Percentiles rank a stretch among this genome's conserved stretches.
Conservation (phyloP, 345 rosid species). For the Trapa bicornis region DNA sequence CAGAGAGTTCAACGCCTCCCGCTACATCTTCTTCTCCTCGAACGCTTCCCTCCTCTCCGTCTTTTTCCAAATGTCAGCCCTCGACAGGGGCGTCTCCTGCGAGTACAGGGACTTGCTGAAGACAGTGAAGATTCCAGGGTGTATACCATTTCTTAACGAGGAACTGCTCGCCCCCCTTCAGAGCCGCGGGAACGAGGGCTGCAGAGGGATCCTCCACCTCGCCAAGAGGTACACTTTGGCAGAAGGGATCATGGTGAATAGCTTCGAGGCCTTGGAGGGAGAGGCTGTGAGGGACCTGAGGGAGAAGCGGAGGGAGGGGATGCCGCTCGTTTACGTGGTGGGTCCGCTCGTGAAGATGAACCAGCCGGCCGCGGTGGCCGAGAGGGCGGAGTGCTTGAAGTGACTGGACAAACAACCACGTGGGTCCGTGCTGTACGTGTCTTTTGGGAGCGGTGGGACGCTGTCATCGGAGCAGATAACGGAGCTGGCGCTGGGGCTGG, state of each 20-base stretch:
- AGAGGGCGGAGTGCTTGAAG: slow-evolving; percentile 31
- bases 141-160: slow-evolving; percentile 33
- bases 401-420: slow-evolving; percentile 77
- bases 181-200: slow-evolving; percentile 49
- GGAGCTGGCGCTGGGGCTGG: slow-evolving; percentile 76
- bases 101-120: slow-evolving; percentile 49
- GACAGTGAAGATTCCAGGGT: slow-evolving; percentile 49
- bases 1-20: slow-evolving; percentile 30
- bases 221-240: slow-evolving; percentile 38
- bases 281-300: slow-evolving; percentile 31
- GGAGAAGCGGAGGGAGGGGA: slow-evolving; percentile 23
- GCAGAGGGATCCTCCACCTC: slow-evolving; percentile 42
- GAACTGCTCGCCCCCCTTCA: slow-evolving; percentile 44
- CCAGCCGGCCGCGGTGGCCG: background rate
- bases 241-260: slow-evolving; percentile 47
- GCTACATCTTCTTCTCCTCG: slow-evolving; percentile 42
- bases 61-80: slow-evolving; percentile 27
- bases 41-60: slow-evolving; percentile 43
- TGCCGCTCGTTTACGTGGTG: slow-evolving; percentile 51
- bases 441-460: slow-evolving; percentile 92
- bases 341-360: slow-evolving; percentile 52
- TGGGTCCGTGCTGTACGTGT: slow-evolving; percentile 71
- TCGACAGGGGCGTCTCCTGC: slow-evolving; percentile 37
- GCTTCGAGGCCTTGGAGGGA: slow-evolving; percentile 44
- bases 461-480: slow-evolving; percentile 42